Conservation (phyloP, 441 rosid genomes). For the Gossypium aridum region DNA sequence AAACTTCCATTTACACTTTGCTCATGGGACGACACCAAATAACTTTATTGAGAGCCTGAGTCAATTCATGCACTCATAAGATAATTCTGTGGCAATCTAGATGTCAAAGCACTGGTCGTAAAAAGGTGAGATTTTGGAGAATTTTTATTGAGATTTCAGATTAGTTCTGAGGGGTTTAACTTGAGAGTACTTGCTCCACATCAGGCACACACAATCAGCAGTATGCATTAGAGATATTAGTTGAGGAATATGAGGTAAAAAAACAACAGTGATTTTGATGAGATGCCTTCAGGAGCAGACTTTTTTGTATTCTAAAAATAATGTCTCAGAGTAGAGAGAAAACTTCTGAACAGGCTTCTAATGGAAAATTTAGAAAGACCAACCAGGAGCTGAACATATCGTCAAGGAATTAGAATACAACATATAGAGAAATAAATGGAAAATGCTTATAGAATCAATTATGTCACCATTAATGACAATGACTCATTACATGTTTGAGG, state of each 20-base stretch:
- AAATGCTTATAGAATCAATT: not conserved
- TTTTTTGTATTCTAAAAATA: not conserved
- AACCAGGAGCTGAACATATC: not conserved
- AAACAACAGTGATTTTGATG: not conserved
- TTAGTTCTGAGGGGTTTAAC: not conserved
- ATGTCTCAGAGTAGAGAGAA: not conserved
- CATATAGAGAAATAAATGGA: not conserved
- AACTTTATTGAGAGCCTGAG: constrained; percentile 30
- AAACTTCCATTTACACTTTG: constrained; percentile 25
- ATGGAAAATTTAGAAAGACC: not conserved
- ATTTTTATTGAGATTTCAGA: not conserved
- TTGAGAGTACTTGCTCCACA: not conserved
- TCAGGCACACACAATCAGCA: not conserved
- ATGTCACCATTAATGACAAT: not conserved
- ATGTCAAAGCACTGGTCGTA: not conserved
- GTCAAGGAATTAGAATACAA: not conserved
- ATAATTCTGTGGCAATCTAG: not conserved
- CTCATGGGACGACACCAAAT: constrained; percentile 18
- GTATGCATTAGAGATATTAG: not conserved
- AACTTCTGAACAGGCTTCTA: not conserved
- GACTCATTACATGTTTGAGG: not conserved
- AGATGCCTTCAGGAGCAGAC: not conserved
- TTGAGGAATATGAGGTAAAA: not conserved
- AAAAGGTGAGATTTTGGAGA: not conserved
- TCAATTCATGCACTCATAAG: constrained; percentile 4